Percentiles rank a stretch among this genome's conserved stretches.
phyloP scores from a whole-genome alignment of 2,329 filamentous ascomycete genomes.

The Penicillium rolfsii region DNA sequence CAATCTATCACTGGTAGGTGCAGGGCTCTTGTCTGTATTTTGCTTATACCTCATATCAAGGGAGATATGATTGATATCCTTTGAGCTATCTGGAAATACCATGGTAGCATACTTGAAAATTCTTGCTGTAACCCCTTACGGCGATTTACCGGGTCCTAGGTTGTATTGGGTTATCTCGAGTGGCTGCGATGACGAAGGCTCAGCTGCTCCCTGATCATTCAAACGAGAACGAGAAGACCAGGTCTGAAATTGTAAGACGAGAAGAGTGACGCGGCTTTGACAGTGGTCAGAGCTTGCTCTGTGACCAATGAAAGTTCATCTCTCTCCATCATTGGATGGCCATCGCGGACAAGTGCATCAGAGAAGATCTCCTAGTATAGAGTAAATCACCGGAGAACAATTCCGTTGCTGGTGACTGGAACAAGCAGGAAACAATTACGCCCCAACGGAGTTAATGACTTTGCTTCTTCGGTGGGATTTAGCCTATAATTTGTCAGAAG shows the following conservation, averaged over 20 bases:
- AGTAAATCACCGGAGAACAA: not conserved
- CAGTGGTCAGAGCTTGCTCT: not conserved
- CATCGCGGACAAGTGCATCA: not conserved
- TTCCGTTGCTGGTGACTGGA: slow-evolving; percentile 5
- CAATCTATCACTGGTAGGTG: not conserved
- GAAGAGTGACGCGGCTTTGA: not conserved
- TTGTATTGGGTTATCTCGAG: not conserved
- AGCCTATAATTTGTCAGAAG: not conserved
- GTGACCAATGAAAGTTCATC: not conserved
- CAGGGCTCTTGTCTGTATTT: not conserved
- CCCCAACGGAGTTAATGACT: not conserved
- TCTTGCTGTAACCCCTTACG: not conserved
- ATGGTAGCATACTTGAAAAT: not conserved
- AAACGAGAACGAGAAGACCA: not conserved
- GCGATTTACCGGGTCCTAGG: not conserved
- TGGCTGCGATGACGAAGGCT: not conserved
- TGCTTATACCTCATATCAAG: not conserved
- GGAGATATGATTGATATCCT: not conserved
- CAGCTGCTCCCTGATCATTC: not conserved
- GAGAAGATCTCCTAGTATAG: slow-evolving; percentile 3
- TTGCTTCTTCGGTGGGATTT: not conserved
- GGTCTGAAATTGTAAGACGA: not conserved
- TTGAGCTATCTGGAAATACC: not conserved
- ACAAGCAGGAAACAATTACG: slow-evolving; percentile 11
- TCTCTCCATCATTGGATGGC: not conserved